phyloP scores from a whole-genome alignment of 106 monocot genomes.

The Triglochin maritima region DNA sequence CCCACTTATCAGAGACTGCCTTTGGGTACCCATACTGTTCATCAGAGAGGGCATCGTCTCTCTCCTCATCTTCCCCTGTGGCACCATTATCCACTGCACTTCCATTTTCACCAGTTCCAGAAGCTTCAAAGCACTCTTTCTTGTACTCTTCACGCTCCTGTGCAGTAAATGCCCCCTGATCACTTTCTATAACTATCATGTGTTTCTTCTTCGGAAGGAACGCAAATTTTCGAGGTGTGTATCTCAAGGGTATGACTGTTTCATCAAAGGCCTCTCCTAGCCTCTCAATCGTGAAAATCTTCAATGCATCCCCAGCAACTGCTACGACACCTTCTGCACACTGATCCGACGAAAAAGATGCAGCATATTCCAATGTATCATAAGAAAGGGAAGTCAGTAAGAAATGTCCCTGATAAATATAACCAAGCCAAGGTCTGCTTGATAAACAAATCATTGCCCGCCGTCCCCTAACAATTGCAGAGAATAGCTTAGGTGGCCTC shows the following conservation, averaged over 20 bases:
- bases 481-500: conserved; percentile 85
- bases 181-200: conserved; percentile 79
- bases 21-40: conserved; percentile 98
- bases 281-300: conserved; percentile 87
- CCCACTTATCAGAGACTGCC: conserved; percentile 86
- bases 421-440: conserved; percentile 94
- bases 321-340: conserved; percentile 99
- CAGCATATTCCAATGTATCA: conserved; percentile 87
- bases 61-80: conserved; percentile 39
- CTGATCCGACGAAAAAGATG: conserved; percentile 95
- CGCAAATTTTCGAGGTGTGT: conserved; percentile 91
- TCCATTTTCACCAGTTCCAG: conserved; percentile 63
- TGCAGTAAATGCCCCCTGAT: conserved; percentile 91
- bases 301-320: conserved; percentile 82
- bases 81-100: conserved; percentile 61
- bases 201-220: conserved; percentile 64
- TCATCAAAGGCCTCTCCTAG: conserved; percentile 96
- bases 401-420: conserved; percentile 95
- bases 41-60: conserved; percentile 74
- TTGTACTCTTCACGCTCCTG: conserved; percentile 85
- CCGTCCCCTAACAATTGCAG: conserved; percentile 69
- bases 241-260: conserved; percentile 67
- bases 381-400: conserved; percentile 82
- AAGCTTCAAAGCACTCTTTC: conserved; percentile 75
- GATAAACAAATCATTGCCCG: conserved; percentile 95